phyloP scores from a whole-genome alignment of 257 asterid genomes.

The Thymus quinquecostatus region DNA sequence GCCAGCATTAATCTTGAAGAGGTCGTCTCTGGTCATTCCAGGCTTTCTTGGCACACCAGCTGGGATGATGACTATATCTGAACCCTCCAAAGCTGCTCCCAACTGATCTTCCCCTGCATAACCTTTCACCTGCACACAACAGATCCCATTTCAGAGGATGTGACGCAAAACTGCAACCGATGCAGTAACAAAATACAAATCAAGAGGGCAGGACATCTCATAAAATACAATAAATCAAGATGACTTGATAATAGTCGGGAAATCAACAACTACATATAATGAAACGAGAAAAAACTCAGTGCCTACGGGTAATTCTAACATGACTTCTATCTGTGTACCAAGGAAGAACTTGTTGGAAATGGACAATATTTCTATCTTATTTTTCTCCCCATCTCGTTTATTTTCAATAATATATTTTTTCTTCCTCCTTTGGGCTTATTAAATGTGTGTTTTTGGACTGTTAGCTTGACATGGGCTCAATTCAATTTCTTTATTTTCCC shows the following conservation, averaged over 20 bases:
- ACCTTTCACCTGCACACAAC: slow-evolving; percentile 56
- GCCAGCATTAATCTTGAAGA: slow-evolving; percentile 86
- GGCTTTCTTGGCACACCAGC: slow-evolving; percentile 99
- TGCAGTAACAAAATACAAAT: background rate
- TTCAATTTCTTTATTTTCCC: too few relatives aligned
- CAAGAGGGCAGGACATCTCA: background rate
- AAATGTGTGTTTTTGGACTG: too few relatives aligned
- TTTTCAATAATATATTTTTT: too few relatives aligned
- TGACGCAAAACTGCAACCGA: background rate
- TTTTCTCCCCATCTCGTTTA: too few relatives aligned
- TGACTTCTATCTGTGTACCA: too few relatives aligned
- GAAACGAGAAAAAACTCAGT: too few relatives aligned
- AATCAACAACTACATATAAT: too few relatives aligned
- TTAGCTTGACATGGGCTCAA: too few relatives aligned
- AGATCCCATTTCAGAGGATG: background rate
- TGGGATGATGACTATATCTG: slow-evolving; percentile 87
- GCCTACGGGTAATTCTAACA: too few relatives aligned
- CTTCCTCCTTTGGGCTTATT: too few relatives aligned
- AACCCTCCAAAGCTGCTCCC: slow-evolving; percentile 78
- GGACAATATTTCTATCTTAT: too few relatives aligned
- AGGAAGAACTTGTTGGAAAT: too few relatives aligned
- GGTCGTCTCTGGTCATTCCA: slow-evolving; percentile 96
- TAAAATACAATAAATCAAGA: slow-evolving; percentile 23
- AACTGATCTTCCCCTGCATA: slow-evolving; percentile 74
- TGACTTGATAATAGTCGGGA: background rate